These are phyloP conservation scores for Ambrosia hybrid DNA, from an alignment of 140 eudicot genomes.

Conservation along the genomic window DNA sequence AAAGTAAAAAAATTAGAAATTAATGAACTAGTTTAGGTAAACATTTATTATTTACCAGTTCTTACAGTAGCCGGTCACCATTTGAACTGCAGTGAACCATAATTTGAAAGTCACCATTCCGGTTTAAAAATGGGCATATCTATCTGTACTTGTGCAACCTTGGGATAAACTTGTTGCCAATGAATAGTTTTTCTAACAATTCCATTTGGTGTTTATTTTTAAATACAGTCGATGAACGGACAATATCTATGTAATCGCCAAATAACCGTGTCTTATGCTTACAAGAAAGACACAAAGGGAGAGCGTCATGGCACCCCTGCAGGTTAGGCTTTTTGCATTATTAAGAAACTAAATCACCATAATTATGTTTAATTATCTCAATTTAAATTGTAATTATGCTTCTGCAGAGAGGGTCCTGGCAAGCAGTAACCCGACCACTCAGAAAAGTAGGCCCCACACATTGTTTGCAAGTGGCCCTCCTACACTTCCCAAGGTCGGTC, in stretches of 20 bases:
- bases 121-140: too few relatives aligned
- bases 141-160: too few relatives aligned
- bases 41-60: not conserved
- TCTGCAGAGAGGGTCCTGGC: constrained; percentile 83
- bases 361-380: not conserved
- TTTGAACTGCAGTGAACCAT: too few relatives aligned
- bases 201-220: not conserved
- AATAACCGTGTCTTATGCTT: constrained; percentile 95
- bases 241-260: constrained; percentile 98
- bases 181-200: not conserved
- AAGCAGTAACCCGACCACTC: constrained; percentile 71
- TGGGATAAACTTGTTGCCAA: too few relatives aligned
- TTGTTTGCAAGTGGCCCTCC: constrained; percentile 99
- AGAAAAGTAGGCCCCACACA: constrained; percentile 93
- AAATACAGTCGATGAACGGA: constrained; percentile 88
- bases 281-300: constrained; percentile 98
- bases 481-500: constrained; percentile 48
- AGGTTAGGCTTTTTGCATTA: constrained; percentile 58
- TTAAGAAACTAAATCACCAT: not conserved
- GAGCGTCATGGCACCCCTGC: constrained; percentile 99
- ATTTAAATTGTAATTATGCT: not conserved
- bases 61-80: too few relatives aligned
- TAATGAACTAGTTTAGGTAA: not conserved
- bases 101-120: too few relatives aligned
- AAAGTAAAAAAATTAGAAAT: not conserved